Evolutionary conservation across 164 flowering plant species (phyloP).

Genomic region (Protea cynaroides): DNA sequence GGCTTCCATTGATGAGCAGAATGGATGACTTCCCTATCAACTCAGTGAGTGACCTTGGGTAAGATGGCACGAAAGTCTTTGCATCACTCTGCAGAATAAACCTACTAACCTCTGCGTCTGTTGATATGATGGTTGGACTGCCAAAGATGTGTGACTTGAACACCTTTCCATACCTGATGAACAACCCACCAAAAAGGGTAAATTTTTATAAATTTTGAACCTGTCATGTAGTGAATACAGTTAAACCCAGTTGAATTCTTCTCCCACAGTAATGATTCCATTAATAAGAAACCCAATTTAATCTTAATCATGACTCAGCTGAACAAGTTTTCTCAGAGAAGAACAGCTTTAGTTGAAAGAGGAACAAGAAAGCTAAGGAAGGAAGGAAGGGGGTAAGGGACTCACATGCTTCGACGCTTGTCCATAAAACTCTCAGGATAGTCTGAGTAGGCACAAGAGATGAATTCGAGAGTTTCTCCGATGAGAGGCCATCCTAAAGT

Average conservation of each 20-base stretch:
- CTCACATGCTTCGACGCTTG: conserved; percentile 70
- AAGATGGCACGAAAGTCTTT: conserved; percentile 64
- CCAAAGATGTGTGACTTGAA: conserved; percentile 96
- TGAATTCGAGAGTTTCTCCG: conserved; percentile 87
- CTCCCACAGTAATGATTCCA: no score
- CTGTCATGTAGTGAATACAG: no score
- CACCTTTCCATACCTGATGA: conserved; percentile 83
- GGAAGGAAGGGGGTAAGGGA: background rate
- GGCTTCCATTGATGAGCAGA: conserved; percentile 67
- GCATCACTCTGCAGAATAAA: conserved; percentile 77
- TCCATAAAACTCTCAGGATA: conserved; percentile 85
- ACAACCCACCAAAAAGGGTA: background rate
- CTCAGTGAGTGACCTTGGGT: conserved; percentile 82
- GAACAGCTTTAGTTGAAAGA: no score
- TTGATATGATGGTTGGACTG: conserved; percentile 70
- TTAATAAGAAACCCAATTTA: no score
- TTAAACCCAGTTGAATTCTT: no score
- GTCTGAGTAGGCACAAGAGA: conserved; percentile 74
- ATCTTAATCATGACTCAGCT: no score
- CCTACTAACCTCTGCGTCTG: conserved; percentile 80
- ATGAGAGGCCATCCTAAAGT: conserved; percentile 79
- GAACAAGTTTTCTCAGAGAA: no score
- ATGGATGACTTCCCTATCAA: conserved; percentile 92
- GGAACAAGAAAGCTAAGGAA: background rate
- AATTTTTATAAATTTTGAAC: no score